phyloP scores from a whole-genome alignment of 805 yeast species.

The Wickerhamiella australiensis region DNA sequence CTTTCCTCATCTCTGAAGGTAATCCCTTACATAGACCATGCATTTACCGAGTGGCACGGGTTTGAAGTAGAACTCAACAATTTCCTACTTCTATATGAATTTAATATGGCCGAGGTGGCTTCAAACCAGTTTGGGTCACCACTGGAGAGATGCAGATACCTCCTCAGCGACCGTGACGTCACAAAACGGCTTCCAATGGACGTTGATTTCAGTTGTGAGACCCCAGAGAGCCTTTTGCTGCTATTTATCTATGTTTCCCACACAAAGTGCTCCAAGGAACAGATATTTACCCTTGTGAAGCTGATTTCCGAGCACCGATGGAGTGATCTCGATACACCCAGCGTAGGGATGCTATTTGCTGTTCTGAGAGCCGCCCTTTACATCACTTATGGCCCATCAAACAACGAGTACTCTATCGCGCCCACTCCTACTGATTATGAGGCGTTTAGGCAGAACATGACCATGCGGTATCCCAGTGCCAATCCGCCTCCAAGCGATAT shows the following conservation, averaged over 20 bases:
- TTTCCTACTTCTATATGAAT: slow-evolving; percentile 7
- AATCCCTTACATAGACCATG: slow-evolving; percentile 18
- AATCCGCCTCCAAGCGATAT: slow-evolving; percentile 39
- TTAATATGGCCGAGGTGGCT: background rate
- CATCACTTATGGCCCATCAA: slow-evolving; percentile 1
- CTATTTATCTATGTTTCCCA: background rate
- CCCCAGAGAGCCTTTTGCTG: background rate
- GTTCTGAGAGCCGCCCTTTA: slow-evolving; percentile 3
- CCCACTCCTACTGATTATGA: slow-evolving; percentile 72
- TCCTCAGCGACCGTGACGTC: background rate
- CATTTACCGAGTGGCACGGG: slow-evolving; percentile 16
- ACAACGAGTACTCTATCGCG: background rate
- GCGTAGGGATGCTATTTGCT: slow-evolving; percentile 2
- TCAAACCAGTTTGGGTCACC: background rate
- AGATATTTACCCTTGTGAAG: background rate
- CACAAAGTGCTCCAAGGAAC: background rate
- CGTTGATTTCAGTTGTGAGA: background rate
- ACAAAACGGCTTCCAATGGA: background rate
- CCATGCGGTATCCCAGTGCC: slow-evolving; percentile 63
- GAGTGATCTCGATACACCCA: slow-evolving; percentile 5
- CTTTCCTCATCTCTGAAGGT: slow-evolving; percentile 17
- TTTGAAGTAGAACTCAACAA: slow-evolving; percentile 16
- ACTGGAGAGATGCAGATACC: background rate
- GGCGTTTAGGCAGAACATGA: slow-evolving; percentile 62
- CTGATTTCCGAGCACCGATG: slow-evolving; percentile 6